Percentiles rank a stretch among this genome's conserved stretches.
phyloP scores from a whole-genome alignment of 2,329 filamentous ascomycete genomes.

The Aspergillus fumigatiaffinis region DNA sequence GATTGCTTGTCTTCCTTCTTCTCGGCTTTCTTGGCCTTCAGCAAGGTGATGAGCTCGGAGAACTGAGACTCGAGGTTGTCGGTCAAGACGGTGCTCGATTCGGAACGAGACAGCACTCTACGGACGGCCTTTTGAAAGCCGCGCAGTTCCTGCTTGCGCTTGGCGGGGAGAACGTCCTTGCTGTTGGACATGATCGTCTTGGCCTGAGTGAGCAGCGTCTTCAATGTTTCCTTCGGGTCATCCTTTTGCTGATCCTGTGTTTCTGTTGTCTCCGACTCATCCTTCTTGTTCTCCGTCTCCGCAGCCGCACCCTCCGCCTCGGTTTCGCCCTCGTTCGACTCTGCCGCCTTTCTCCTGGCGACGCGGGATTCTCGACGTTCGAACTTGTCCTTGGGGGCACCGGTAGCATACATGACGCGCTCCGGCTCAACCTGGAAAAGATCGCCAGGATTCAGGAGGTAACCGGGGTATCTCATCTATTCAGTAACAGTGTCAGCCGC shows the following conservation, averaged over 20 bases:
- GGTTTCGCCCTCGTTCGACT: slow-evolving; percentile 20
- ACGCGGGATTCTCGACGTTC: slow-evolving; percentile 38
- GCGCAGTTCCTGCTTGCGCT: slow-evolving; percentile 72
- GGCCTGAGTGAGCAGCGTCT: slow-evolving; percentile 53
- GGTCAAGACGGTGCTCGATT: slow-evolving; percentile 40
- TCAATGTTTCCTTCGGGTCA: slow-evolving; percentile 47
- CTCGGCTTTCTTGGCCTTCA: slow-evolving; percentile 40
- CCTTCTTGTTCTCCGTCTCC: slow-evolving; percentile 26
- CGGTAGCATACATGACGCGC: slow-evolving; percentile 82
- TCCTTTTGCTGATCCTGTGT: slow-evolving; percentile 38
- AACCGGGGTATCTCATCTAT: slow-evolving; percentile 87
- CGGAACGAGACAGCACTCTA: slow-evolving; percentile 57
- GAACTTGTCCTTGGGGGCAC: slow-evolving; percentile 58
- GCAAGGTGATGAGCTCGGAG: slow-evolving; percentile 46
- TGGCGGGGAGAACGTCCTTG: slow-evolving; percentile 56
- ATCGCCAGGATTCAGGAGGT: slow-evolving; percentile 92
- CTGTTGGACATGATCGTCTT: slow-evolving; percentile 57
- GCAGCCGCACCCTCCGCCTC: slow-evolving; percentile 25
- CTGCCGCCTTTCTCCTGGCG: slow-evolving; percentile 19
- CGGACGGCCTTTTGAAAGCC: slow-evolving; percentile 65
- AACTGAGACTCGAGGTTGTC: slow-evolving; percentile 55
- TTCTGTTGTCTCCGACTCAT: slow-evolving; percentile 21
- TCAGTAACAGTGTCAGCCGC: slow-evolving; percentile 6
- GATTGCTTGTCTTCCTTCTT: slow-evolving; percentile 14
- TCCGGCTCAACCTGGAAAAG: slow-evolving; percentile 96